Conservation (phyloP, 75 land plant genomes). For the Picea glauca region DNA sequence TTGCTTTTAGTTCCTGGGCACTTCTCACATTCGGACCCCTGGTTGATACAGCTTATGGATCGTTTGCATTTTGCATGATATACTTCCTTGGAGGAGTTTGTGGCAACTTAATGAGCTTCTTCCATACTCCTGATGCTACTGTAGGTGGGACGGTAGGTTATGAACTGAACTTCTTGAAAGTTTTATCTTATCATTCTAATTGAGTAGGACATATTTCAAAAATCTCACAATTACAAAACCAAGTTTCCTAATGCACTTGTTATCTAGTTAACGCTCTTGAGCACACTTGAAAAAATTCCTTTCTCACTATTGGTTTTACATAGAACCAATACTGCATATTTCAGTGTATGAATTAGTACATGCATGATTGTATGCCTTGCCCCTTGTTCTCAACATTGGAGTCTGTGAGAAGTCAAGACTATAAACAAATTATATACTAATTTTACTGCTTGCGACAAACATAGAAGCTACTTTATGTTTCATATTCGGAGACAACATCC, state of each 20-base stretch:
- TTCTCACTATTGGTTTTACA: no score
- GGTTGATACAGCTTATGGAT: slow-evolving; percentile 69
- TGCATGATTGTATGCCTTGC: no score
- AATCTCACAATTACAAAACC: not conserved
- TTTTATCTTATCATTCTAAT: not conserved
- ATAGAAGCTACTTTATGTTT: not conserved
- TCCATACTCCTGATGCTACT: slow-evolving; percentile 69
- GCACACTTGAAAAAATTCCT: no score
- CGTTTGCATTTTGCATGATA: slow-evolving; percentile 75
- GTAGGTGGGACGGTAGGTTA: slow-evolving; percentile 88
- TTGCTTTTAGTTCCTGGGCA: slow-evolving; percentile 71
- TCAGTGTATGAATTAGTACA: not conserved
- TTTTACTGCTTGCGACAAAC: not conserved
- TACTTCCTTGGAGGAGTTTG: slow-evolving; percentile 75
- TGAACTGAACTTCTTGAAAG: not conserved
- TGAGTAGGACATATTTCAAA: not conserved
- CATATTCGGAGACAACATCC: not conserved
- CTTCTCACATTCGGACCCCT: slow-evolving; percentile 66
- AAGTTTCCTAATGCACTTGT: no score
- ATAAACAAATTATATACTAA: no score
- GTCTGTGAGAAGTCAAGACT: no score
- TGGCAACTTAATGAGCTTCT: slow-evolving; percentile 79
- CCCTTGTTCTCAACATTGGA: no score
- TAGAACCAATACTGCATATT: not conserved
- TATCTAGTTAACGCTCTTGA: no score